phyloP scores from a whole-genome alignment of 306 rosid species.

The Medicago ruthenica region DNA sequence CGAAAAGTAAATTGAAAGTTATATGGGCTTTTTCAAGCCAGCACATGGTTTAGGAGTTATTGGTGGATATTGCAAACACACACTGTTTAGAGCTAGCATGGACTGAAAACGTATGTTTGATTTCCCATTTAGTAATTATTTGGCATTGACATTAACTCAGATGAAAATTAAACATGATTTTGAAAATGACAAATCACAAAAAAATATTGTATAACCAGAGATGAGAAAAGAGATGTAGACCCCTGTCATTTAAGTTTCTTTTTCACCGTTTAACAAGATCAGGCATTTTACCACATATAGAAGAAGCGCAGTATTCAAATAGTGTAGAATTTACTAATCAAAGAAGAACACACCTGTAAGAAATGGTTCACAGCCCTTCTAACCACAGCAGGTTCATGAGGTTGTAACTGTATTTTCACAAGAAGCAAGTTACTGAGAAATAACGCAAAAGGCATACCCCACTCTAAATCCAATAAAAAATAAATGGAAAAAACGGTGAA shows the following conservation, averaged over 20 bases:
- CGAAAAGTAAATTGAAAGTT: no score
- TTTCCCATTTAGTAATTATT: constrained; percentile 17
- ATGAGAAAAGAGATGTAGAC: not conserved
- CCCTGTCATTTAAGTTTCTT: constrained; percentile 17
- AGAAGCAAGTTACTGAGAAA: not conserved
- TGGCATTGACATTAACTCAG: not conserved
- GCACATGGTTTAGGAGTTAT: no score
- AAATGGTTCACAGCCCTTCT: constrained; percentile 92
- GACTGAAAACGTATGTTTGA: constrained; percentile 14
- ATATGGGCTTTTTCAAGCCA: no score
- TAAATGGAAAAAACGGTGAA: no score
- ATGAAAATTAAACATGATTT: constrained; percentile 4
- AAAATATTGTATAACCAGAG: no score
- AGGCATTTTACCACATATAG: not conserved
- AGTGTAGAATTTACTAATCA: constrained; percentile 16
- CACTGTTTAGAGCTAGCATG: not conserved
- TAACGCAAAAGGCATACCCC: no score
- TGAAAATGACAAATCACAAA: not conserved
- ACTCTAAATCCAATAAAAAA: no score
- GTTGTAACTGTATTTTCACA: constrained; percentile 65
- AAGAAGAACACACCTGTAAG: constrained; percentile 70
- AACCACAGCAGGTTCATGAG: constrained; percentile 89
- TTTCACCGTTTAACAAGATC: no score
- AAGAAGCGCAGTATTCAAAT: constrained; percentile 10
- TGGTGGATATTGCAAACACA: no score